These are phyloP conservation scores for Yamadazyma membranifaciens DNA, from an alignment of 1,139 yeast genomes.

Conservation along the genomic window DNA sequence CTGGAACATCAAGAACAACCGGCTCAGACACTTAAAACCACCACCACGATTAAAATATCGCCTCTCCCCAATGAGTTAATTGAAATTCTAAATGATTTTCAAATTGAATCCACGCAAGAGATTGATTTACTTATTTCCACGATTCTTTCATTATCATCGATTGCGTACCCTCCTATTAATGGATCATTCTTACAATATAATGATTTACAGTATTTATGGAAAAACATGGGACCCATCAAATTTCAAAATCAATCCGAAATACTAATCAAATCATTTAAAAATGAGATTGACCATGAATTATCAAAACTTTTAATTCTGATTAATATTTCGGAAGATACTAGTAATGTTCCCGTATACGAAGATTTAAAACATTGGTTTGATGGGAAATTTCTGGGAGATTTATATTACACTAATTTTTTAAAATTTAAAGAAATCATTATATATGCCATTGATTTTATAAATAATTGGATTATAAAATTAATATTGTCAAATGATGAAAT, in stretches of 20 bases:
- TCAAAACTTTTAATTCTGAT: conserved; percentile 13
- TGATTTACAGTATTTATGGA: conserved; percentile 30
- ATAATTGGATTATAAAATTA: conserved; percentile 28
- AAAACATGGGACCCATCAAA: conserved; percentile 9
- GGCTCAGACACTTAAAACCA: not conserved
- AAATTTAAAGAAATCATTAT: conserved; percentile 28
- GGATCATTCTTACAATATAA: conserved; percentile 36
- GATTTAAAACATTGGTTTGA: conserved; percentile 22
- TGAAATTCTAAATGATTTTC: conserved; percentile 23
- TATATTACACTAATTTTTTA: conserved; percentile 25
- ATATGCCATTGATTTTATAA: conserved; percentile 29
- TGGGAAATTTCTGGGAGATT: conserved; percentile 21
- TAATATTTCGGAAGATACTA: conserved; percentile 9
- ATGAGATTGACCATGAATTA: conserved; percentile 12
- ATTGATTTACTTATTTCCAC: conserved; percentile 18
- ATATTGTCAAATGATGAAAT: conserved; percentile 32
- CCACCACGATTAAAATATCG: conserved; percentile 17
- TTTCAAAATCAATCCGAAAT: conserved; percentile 13
- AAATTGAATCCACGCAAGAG: conserved; percentile 13
- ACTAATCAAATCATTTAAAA: conserved; percentile 15
- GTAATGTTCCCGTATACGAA: conserved; percentile 9
- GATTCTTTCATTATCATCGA: conserved; percentile 30
- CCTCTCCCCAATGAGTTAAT: conserved; percentile 21
- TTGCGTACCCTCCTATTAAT: conserved; percentile 31
- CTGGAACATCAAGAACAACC: no score